Base-by-base conservation (phyloP, 225 moss, liverwort and hornwort genomes). In the Marchantia polymorpha region DNA sequence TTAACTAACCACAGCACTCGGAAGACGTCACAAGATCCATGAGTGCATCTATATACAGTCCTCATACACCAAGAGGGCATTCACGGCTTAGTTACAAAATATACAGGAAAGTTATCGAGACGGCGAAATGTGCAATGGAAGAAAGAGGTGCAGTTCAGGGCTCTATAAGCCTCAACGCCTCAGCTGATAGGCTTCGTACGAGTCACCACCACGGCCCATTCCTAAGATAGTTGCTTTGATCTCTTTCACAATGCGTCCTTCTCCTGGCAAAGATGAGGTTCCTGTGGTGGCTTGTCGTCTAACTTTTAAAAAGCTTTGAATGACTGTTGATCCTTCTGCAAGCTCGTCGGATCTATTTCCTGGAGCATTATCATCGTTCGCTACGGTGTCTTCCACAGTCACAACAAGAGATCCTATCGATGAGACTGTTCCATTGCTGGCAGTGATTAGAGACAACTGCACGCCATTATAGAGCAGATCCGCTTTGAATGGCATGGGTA, bases 401-500 rank as follows among this genome's bases (percentile, higher is more conserved):
- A 89, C 93, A 52, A 99, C 82, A 25, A 99, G 79, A 72, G 91
- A 87, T 55, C 97, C 97, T 14, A 92, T 78, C 31, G 93, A 87
- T 7, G 86, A 83, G 12, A 95, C 20, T 23, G 78, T 76, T 70
- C 95, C 97, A 70, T 92, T 90, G 77, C 81, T 82, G 3, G 93
- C 82, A 52, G 93, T 93, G 48, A 99, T 81, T 12, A 99, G 89
- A 61, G 87, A 92, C 11, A 99, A 91, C 66, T 89, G 86, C 5
- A 95, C 89, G 30, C 97, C 97, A 69, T 93, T 95, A 11, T 91
- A 79, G 64, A 92, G 85, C 7, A 81, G 51, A 31, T 99, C 97
- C 30, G 95, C 77, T 49, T 93, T 88, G 59, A 99, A 95, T 23
- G 97, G 97, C 93, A 95, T 93, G 20, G 97, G 97, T 25, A 99